Base-by-base conservation (phyloP, 179 eudicot species). In the Heliamphora pulchella region DNA sequence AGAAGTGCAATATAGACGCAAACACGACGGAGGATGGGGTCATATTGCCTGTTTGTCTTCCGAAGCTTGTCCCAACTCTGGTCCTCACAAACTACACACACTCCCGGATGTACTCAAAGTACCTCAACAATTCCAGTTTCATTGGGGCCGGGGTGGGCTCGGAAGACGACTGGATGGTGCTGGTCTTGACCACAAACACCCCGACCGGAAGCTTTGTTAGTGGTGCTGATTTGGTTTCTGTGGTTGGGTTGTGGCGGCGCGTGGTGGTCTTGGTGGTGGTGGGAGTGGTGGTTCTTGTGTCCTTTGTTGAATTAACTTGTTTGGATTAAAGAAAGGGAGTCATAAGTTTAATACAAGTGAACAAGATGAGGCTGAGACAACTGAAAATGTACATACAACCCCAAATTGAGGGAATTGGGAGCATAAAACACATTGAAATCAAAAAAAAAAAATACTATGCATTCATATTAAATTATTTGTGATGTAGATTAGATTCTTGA, bases 91-190 rank as follows among this genome's bases (percentile, higher is more conserved):
- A 93, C 84, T 93, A 91, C 66, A 91, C 97, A 0, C 91, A 78
- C 4, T 78, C 93, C 0, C 81, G 69, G n/a, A n/a, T n/a, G 3
- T 85, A 83, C 55, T 80, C 87, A 0, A 79, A 54, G 43, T 87
- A 89, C 72, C 8, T 91, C 39, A 93, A 91, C 41, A 82, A 87
- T 54, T 83, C 94, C 0, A 85, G 79, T 84, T 93, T 71, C 77
- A 89, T 90, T 0, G 92, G 91, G 2, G 94, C 71, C 0, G 97
- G 97, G 0, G 18, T 91, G 1, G 94, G 94, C 5, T 86, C 88
- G 0, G 91, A 91, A 75, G 93, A 91, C 3, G 89, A 91, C 71
- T 93, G 97, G 96, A 90, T 90, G 81, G 94, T 93, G 6, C 80
- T 91, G 9, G 88, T 93, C 4, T 72, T 93, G 89, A 78, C 88